Conservation (phyloP, 2,329 filamentous ascomycete genomes). For the Microascus cirrosus region DNA sequence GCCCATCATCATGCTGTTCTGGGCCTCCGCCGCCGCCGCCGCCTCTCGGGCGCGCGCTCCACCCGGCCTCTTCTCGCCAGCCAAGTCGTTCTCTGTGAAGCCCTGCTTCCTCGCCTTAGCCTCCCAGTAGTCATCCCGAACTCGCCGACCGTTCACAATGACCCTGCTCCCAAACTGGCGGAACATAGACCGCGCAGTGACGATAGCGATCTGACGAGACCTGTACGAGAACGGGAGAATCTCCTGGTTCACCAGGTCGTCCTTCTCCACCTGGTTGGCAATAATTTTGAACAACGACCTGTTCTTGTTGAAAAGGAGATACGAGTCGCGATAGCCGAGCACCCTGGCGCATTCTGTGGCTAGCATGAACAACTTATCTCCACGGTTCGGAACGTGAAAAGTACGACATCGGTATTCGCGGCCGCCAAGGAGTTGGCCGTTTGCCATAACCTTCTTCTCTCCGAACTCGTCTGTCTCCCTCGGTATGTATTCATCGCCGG, state of each 20-base stretch:
- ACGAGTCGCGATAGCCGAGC: slow-evolving; percentile 91
- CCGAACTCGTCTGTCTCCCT: slow-evolving; percentile 87
- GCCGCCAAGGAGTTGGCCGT: slow-evolving; percentile 69
- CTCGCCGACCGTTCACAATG: slow-evolving; percentile 77
- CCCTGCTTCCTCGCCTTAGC: slow-evolving; percentile 94
- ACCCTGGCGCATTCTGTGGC: slow-evolving; percentile 95
- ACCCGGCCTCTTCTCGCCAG: slow-evolving; percentile 90
- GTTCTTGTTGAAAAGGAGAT: slow-evolving; percentile 97
- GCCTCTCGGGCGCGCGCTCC: slow-evolving; percentile 81
- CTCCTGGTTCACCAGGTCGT: slow-evolving; percentile 88
- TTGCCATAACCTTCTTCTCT: slow-evolving; percentile 82
- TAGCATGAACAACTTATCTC: slow-evolving; percentile 95
- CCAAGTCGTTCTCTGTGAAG: slow-evolving; percentile 92
- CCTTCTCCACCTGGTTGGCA: slow-evolving; percentile 88
- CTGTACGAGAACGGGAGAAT: slow-evolving; percentile 95
- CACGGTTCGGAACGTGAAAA: slow-evolving; percentile 82
- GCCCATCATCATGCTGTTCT: slow-evolving; percentile 48
- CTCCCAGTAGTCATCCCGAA: slow-evolving; percentile 98
- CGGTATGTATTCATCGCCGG: slow-evolving; percentile 88
- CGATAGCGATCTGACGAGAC: slow-evolving; percentile 96
- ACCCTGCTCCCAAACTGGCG: slow-evolving; percentile 94
- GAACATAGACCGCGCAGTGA: slow-evolving; percentile 97
- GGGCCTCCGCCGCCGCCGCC: slow-evolving; percentile 52
- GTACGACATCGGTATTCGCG: slow-evolving; percentile 89
- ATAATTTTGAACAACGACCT: slow-evolving; percentile 96